Percentiles rank a stretch among this genome's conserved stretches.
phyloP scores from a whole-genome alignment of 352 stramenopile species.

The Globisporangium spiculum region DNA sequence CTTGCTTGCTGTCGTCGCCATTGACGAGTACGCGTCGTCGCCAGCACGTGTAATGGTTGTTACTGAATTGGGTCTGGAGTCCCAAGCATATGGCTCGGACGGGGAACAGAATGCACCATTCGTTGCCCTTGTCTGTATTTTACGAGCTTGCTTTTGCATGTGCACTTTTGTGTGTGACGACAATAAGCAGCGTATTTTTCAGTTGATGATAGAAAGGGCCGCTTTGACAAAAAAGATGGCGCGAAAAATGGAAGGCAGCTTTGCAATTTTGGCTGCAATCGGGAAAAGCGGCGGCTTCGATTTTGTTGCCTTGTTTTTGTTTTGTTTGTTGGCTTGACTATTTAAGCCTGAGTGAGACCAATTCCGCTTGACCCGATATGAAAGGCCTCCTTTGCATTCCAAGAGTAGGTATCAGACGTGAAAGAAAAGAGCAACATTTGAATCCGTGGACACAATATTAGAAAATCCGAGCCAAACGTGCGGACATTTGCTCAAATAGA shows the following conservation, averaged over 20 bases:
- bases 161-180: not conserved
- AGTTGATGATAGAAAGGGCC: not conserved
- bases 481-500: too few relatives aligned
- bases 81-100: not conserved
- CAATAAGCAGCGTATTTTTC: not conserved
- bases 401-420: too few relatives aligned
- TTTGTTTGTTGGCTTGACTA: not conserved
- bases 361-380: not conserved
- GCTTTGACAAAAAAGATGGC: not conserved
- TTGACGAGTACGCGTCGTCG: not conserved
- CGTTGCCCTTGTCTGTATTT: not conserved
- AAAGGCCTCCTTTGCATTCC: too few relatives aligned
- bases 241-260: not conserved
- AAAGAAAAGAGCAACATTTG: too few relatives aligned
- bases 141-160: not conserved
- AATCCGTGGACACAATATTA: too few relatives aligned
- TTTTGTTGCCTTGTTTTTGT: not conserved
- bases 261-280: not conserved
- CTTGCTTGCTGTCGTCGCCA: not conserved
- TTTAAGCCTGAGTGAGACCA: not conserved
- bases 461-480: too few relatives aligned
- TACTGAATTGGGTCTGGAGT: not conserved
- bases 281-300: not conserved
- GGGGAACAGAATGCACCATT: not conserved
- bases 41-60: not conserved